phyloP scores from a whole-genome alignment of 2,329 filamentous ascomycete genomes.

The Aspergillus tamarii region DNA sequence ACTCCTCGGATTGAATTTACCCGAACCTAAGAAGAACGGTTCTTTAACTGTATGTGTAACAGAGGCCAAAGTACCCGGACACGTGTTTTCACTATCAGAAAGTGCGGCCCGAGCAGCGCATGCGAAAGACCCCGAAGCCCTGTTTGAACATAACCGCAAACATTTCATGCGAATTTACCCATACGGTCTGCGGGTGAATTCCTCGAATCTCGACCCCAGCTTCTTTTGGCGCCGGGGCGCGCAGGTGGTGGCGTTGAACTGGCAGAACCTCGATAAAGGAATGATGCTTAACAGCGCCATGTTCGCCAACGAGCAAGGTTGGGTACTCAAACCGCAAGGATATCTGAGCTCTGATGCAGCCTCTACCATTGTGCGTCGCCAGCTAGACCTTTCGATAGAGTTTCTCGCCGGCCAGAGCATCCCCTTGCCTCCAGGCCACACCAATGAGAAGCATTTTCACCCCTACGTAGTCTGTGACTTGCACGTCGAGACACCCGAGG shows the following conservation, averaged over 20 bases:
- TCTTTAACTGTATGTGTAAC: conserved; percentile 11
- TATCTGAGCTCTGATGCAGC: conserved; percentile 57
- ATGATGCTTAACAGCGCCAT: conserved; percentile 97
- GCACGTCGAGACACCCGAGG: conserved; percentile 70
- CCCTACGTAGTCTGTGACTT: conserved; percentile 80
- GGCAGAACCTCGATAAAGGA: conserved; percentile 86
- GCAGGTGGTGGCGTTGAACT: conserved; percentile 90
- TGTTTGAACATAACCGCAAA: conserved; percentile 81
- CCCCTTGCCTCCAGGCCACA: conserved; percentile 63
- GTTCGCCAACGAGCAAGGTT: conserved; percentile 80
- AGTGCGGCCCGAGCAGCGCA: conserved; percentile 68
- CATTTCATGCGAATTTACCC: conserved; percentile 90
- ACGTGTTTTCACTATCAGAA: conserved; percentile 68
- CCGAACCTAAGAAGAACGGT: not conserved
- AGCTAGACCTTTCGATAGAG: conserved; percentile 70
- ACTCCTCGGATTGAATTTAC: conserved; percentile 32
- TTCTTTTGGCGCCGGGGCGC: conserved; percentile 87
- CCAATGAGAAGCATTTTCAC: conserved; percentile 62
- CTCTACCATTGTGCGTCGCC: conserved; percentile 51
- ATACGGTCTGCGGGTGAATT: conserved; percentile 76
- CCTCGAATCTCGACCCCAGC: conserved; percentile 83
- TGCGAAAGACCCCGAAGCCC: conserved; percentile 52
- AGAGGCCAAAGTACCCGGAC: conserved; percentile 59
- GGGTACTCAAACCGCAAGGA: conserved; percentile 79
- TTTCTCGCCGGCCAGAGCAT: conserved; percentile 78